Base-by-base conservation (phyloP, 2,329 filamentous ascomycete species). In the Emergomyces africanus region DNA sequence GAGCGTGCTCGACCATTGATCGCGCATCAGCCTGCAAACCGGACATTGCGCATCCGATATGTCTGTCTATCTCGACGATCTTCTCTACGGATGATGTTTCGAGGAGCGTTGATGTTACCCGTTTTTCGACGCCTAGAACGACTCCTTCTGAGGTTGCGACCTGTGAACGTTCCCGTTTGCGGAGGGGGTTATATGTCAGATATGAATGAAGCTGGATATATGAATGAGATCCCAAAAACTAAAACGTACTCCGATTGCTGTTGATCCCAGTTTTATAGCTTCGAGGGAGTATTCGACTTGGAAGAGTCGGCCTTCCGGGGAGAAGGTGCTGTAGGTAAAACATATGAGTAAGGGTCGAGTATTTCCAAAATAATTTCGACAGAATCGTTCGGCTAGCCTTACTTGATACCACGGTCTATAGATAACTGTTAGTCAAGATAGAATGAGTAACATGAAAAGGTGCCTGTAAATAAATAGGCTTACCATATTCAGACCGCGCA, bases 271-370 rank as follows among this genome's bases (percentile, higher is more conserved):
- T 82, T 99, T 99, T 84, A 99, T 99, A 77, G 94, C 94, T 81
- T 99, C 94, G 75, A 99, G 88, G 61, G 94, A 97, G 85, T 99
- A 99, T 87, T 99, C 94, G 81, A 99, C 94, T 81, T 99, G 94
- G 84, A 99, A 99, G 76, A 99, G 89, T 78, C 94, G 94, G 71
- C 94, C 94, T 83, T 99, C 94, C 62, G 94, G 94, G 69, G 94
- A 99, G 84, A 99, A 99, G 83, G 94, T 99, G 83, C 89, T 95
- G 73, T 61, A 14, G 12, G 12, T 18, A 20, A 57, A 54, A 54
- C 18, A 64, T 61, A 60, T 59, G 63, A 57, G 68, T 71, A 61
- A 68, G 66, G 62, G 28, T 42, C 39, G 48, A n/a, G 25, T 15
- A n/a, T 59, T 23, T 20, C 28, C 57, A 61, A 56, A 25, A 56